Base-by-base conservation (phyloP, 2,329 filamentous ascomycete species). In the Coniochaeta sp. region DNA sequence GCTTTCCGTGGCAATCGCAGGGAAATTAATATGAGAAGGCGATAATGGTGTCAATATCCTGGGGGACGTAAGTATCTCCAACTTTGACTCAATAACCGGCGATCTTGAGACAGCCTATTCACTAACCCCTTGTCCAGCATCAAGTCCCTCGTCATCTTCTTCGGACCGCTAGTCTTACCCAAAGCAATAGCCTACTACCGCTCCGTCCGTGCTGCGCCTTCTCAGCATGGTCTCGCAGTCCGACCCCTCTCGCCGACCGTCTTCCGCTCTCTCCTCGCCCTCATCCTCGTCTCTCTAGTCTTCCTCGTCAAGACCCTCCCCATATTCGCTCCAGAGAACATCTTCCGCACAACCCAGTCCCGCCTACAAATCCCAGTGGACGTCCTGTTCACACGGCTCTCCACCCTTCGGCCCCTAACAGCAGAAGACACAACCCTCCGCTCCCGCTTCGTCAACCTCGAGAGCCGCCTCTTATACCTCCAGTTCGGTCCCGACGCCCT, bases 281-380 rank as follows among this genome's bases (percentile, higher is more conserved):
- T 95, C 67, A 77, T 84, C 70, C 59, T 80, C 67, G 67, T 79
- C 52, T 68, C 76, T 65, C 64, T 74, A 19, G 66, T 84, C 72
- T 69, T 83, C 66, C 73, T 90, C 58, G 67, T 87, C 61, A 81
- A 85, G 61, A 87, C 89, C 17, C 76, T 93, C 0, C 87, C 91
- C 0, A 64, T 76, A 61, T 87, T 91, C 69, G 78, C 84, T 6
- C 89, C 90, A 5, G 86, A 91, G 71, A 97, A 97, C 75, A 78
- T 98, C 72, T 96, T 98, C 79, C 70, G 74, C 33, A 73, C 79
- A 19, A 97, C 93, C 1, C 80, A 86, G 60, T 95, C 91, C 58
- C 90, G 93, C 36, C 85, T 98, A 19, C 89, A 92, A 68, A 93
- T 90, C 47, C 87, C 91, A n/a, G 88, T 85, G 47, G 90, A 93